Base-by-base conservation (phyloP, 352 stramenopile genomes). In the Lagenidium sp. region DNA sequence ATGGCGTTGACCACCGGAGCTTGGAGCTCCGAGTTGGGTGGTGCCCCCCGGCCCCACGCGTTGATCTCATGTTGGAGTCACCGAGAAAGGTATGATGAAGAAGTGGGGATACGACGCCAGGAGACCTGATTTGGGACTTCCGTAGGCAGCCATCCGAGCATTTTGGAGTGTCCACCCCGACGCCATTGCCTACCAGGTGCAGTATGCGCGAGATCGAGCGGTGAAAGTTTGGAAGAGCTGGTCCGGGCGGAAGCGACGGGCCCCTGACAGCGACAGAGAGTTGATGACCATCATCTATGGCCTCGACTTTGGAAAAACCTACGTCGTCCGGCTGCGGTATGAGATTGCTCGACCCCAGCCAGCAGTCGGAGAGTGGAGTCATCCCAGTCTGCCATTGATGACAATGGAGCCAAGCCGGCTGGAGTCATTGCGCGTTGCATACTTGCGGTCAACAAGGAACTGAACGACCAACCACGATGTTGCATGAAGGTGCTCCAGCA, bases 161-260 rank as follows among this genome's bases (percentile, higher is more conserved):
- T 61, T 54, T 19, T 89, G 76, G 76, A 48, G 57, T 13, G 59
- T 65, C 1, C 66, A 83, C 42, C 56, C 68, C 1, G 78, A 67
- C 15, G 72, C 73, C 0, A 19, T 82, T 8, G 57, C 66, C 18
- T 82, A 69, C 30, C 76, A 89, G 21, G 35, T 89, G 18, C 76
- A 89, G 43, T 89, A 77, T 31, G 65, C 76, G 34, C 70, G 76
- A 3, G 76, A 89, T 44, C 76, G 76, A 32, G 68, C 76, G 3
- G 74, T 89, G 63, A 81, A 75, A 37, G 76, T 89, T 23, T 89
- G 76, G 76, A 85, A 83, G 42, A 89, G 64, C 44, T 89, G 76
- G 76, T 63, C 66, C 0, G 76, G 71, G 0, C 60, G 68, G 19
- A 57, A 68, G 18, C 59, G 58, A 35, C 61, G 57, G 35, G 68